phyloP scores from a whole-genome alignment of 371 early-diverging fungal genomes.

The Zopfochytrium polystomum region DNA sequence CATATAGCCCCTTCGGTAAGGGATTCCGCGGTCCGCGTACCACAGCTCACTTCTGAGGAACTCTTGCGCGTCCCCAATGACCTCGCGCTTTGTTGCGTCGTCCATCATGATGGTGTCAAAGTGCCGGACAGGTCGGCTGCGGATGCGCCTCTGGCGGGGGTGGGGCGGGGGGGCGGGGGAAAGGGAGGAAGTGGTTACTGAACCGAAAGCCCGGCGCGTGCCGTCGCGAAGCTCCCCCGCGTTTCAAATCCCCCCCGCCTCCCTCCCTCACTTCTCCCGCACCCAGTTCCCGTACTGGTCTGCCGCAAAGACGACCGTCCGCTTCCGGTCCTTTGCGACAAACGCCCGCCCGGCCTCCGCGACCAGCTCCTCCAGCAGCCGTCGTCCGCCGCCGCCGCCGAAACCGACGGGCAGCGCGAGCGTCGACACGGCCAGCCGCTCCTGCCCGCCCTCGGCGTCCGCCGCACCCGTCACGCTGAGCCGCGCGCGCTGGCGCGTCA shows the following conservation, averaged over 20 bases:
- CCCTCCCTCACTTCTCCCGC: constrained; percentile 28
- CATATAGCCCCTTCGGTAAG: constrained; percentile 95
- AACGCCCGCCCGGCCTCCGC: constrained; percentile 54
- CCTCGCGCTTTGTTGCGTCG: constrained; percentile 46
- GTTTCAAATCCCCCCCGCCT: neutral
- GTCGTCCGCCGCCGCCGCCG: constrained; percentile 37
- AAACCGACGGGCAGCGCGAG: constrained; percentile 37
- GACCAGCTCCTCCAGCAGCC: constrained; percentile 51
- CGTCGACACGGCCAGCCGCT: constrained; percentile 60
- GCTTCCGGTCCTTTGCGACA: constrained; percentile 56
- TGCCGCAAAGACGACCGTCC: constrained; percentile 68
- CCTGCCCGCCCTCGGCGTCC: constrained; percentile 41
- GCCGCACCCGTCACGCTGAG: constrained; percentile 40
- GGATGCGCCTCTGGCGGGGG: constrained; percentile 36
- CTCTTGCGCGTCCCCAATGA: constrained; percentile 35
- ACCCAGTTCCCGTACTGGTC: constrained; percentile 67
- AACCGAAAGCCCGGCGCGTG: neutral
- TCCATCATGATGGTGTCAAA: constrained; percentile 66
- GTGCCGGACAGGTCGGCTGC: constrained; percentile 56
- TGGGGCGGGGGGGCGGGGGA: neutral
- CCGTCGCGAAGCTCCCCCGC: neutral
- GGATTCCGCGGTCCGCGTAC: constrained; percentile 69
- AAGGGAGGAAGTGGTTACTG: neutral
- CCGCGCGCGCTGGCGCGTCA: constrained; percentile 47
- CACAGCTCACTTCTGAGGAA: constrained; percentile 38